Evolutionary conservation across 2,329 filamentous ascomycete species (phyloP).

Genomic region (Verticillium klebahnii): DNA sequence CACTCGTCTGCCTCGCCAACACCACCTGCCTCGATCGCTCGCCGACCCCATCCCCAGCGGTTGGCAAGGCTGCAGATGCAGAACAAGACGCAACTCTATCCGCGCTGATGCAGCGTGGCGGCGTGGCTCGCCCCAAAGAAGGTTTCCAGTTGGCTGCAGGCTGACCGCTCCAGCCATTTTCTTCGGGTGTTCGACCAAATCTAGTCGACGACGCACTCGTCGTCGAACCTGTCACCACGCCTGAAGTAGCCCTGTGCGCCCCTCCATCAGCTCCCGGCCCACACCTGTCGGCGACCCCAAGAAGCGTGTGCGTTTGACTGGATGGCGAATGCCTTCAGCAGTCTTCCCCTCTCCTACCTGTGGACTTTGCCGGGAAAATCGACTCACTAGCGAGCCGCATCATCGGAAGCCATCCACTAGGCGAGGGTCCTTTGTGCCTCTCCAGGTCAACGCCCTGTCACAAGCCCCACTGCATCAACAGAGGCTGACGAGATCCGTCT

Average conservation of each 20-base stretch:
- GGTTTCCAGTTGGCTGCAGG: background rate
- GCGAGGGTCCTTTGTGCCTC: background rate
- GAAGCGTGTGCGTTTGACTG: background rate
- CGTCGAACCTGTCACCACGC: background rate
- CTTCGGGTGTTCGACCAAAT: background rate
- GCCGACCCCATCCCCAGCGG: background rate
- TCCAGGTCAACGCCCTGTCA: background rate
- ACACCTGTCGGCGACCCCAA: background rate
- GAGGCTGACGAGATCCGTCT: background rate
- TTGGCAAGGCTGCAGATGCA: background rate
- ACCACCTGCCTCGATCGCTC: background rate
- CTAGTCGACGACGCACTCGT: background rate
- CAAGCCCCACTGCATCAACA: background rate
- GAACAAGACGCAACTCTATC: background rate
- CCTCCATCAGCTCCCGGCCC: background rate
- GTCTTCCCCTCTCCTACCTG: background rate
- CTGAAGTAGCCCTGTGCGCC: background rate
- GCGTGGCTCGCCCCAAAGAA: background rate
- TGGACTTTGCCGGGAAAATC: background rate
- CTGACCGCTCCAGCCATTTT: background rate
- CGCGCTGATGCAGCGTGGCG: background rate
- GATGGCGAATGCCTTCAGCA: background rate
- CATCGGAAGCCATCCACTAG: conserved; percentile 5
- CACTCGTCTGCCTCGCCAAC: background rate
- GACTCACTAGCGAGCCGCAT: background rate